These are phyloP conservation scores for Liriodendron chinense DNA, from an alignment of 164 flowering plant genomes.

Conservation along the genomic window DNA sequence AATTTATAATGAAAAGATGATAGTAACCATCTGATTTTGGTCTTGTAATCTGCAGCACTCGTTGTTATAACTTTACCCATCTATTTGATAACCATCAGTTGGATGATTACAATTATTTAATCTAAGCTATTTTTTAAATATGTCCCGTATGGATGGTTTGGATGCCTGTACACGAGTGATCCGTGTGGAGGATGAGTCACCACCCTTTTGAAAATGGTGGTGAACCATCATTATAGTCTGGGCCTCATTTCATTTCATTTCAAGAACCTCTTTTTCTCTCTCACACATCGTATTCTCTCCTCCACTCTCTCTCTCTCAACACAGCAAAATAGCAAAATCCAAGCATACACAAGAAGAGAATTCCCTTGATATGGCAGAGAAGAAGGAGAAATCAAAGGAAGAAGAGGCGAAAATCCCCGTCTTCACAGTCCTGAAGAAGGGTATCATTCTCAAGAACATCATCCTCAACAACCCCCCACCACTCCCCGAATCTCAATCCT, in stretches of 20 bases:
- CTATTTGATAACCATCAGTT: too few species aligned
- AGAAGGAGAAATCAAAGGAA: neutral
- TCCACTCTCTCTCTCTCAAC: neutral
- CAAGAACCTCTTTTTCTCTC: neutral
- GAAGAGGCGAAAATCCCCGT: conserved; percentile 59
- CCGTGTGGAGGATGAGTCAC: neutral
- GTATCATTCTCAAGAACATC: conserved; percentile 82
- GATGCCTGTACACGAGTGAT: too few species aligned
- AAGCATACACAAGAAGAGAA: neutral
- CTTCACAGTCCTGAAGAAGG: conserved; percentile 76
- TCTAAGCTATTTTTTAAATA: too few species aligned
- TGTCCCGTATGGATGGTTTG: too few species aligned
- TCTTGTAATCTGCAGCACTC: too few species aligned
- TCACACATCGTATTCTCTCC: neutral
- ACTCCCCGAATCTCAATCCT: neutral
- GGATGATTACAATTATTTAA: too few species aligned
- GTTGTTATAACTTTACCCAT: too few species aligned
- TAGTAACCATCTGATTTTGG: neutral
- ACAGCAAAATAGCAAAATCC: neutral
- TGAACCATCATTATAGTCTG: neutral
- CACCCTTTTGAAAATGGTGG: neutral
- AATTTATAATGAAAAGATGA: neutral
- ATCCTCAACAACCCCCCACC: conserved; percentile 45
- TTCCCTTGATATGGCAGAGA: neutral
- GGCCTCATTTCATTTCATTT: neutral